Conservation (phyloP, 306 rosid genomes). For the Fragaria iinumae region DNA sequence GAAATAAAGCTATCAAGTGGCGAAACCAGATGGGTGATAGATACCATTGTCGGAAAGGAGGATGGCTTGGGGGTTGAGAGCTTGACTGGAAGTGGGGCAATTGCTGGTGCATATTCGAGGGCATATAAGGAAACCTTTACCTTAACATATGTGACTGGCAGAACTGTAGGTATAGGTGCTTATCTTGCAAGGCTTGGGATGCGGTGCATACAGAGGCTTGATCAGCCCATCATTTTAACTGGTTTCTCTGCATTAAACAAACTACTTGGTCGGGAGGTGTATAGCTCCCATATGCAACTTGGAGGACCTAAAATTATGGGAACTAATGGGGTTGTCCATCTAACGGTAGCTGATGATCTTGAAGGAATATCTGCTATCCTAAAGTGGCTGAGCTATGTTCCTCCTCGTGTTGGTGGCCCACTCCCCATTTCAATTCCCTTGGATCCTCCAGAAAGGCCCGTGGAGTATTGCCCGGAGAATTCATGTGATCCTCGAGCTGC, state of each 20-base stretch:
- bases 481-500: conserved; percentile 98
- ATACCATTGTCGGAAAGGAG: conserved; percentile 93
- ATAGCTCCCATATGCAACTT: conserved; percentile 99
- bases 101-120: conserved; percentile 92
- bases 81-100: conserved; percentile 95
- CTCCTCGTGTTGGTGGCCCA: conserved; percentile 72
- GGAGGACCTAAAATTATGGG: conserved; percentile 99
- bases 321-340: conserved; percentile 97
- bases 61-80: conserved; percentile 96
- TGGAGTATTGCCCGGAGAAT: conserved; percentile 84
- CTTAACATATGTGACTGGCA: conserved; percentile 89
- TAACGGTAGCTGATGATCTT: conserved; percentile 91
- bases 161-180: conserved; percentile 98
- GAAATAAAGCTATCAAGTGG: conserved; percentile 71
- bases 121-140: conserved; percentile 95
- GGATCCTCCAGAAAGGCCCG: conserved; percentile 89
- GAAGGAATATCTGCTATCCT: conserved; percentile 92
- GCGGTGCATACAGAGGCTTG: conserved; percentile 99
- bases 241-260: conserved; percentile 97
- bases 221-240: conserved; percentile 93
- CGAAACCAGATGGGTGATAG: conserved; percentile 91
- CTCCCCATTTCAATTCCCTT: conserved; percentile 77
- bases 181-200: conserved; percentile 98
- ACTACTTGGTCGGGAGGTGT: conserved; percentile 97
- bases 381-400: conserved; percentile 96